phyloP scores from a whole-genome alignment of 345 rosid species.

The Luvunga scandens region DNA sequence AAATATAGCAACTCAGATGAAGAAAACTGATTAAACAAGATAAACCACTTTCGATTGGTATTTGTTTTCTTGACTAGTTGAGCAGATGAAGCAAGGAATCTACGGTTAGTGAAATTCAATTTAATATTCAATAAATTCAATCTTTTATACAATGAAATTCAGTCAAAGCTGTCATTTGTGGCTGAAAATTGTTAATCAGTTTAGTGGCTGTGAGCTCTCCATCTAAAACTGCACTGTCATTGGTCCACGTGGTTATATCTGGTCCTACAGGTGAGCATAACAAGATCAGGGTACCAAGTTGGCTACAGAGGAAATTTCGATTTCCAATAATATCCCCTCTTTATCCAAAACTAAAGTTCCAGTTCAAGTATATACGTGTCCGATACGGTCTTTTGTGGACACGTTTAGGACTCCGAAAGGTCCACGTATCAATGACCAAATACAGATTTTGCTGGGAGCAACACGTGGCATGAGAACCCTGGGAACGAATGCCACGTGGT shows the following conservation, averaged over 20 bases:
- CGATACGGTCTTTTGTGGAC: not conserved
- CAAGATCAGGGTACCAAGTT: not conserved
- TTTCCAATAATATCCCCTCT: not conserved
- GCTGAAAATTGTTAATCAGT: slow-evolving; percentile 28
- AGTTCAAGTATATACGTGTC: not conserved
- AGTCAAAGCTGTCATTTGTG: slow-evolving; percentile 25
- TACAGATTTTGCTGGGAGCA: not conserved
- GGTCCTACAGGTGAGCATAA: slow-evolving; percentile 6
- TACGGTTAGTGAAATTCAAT: not conserved
- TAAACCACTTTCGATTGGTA: not conserved
- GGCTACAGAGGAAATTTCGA: not conserved
- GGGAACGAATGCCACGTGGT: not conserved
- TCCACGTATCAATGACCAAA: not conserved
- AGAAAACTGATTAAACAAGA: not conserved
- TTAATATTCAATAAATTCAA: not conserved
- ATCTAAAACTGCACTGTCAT: slow-evolving; percentile 38
- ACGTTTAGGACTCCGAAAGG: not conserved
- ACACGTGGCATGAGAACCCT: not conserved
- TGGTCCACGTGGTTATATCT: slow-evolving; percentile 21
- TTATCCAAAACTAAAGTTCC: not conserved
- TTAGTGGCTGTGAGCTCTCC: slow-evolving; percentile 44
- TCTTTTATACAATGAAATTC: not conserved
- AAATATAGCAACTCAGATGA: slow-evolving; percentile 11
- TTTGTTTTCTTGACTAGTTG: not conserved
- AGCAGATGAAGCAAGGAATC: slow-evolving; percentile 16